phyloP scores from a whole-genome alignment of 2,329 filamentous ascomycete species.

The Clarireedia homoeocarpa region DNA sequence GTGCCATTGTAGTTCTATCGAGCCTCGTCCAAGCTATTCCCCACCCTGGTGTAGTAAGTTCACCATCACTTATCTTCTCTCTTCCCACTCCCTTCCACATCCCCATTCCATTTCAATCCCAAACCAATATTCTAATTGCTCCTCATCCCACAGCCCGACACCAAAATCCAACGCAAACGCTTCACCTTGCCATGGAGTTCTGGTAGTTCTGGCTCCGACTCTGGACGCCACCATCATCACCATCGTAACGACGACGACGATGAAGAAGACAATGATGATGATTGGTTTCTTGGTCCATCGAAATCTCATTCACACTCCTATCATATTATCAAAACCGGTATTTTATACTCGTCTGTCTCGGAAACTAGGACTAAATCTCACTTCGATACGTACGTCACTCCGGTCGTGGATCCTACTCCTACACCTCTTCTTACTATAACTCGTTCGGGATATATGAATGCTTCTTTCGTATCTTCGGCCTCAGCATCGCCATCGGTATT shows the following conservation, averaged over 20 bases:
- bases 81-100: neutral
- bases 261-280: neutral
- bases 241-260: neutral
- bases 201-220: neutral
- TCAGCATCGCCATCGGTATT: neutral
- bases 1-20: slow-evolving; percentile 9
- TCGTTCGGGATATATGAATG: too few species aligned
- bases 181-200: slow-evolving; percentile 3
- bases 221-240: neutral
- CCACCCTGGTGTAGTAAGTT: neutral
- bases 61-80: neutral
- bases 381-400: too few species aligned
- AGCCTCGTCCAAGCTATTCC: slow-evolving; percentile 8
- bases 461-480: neutral
- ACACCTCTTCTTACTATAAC: too few species aligned
- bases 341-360: too few species aligned
- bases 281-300: neutral
- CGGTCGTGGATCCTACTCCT: too few species aligned
- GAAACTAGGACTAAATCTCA: too few species aligned
- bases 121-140: neutral
- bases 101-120: neutral
- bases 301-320: too few species aligned
- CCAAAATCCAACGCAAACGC: neutral
- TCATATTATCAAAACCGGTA: too few species aligned
- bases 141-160: neutral